Evolutionary conservation across 768 basidiomycete species (phyloP).

Genomic region (Suillus subluteus): DNA sequence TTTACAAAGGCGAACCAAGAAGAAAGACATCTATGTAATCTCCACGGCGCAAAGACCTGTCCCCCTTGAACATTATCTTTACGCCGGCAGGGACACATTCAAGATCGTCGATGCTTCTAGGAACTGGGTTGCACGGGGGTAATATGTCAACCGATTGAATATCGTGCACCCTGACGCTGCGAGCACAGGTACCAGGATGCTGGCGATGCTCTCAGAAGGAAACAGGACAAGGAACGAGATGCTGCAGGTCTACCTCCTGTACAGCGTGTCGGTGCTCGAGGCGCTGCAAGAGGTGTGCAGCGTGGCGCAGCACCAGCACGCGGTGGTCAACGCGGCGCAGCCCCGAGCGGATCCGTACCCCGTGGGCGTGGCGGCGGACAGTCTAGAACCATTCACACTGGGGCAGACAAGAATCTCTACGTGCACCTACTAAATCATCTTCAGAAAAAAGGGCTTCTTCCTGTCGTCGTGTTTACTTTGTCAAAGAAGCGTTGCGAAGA

Average conservation of each 20-base stretch:
- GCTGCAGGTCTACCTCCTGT: conserved; percentile 90
- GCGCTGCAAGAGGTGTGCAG: conserved; percentile 54
- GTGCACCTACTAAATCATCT: conserved; percentile 89
- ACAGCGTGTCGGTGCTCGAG: conserved; percentile 81
- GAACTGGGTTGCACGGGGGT: conserved; percentile 77
- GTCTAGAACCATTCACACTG: conserved; percentile 62
- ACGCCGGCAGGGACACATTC: conserved; percentile 90
- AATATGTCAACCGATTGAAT: conserved; percentile 17
- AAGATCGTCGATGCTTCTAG: conserved; percentile 90
- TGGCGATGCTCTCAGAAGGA: conserved; percentile 82
- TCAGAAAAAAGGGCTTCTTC: conserved; percentile 83
- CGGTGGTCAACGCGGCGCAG: conserved; percentile 56
- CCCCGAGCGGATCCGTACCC: conserved; percentile 38
- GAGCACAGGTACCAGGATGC: conserved; percentile 84
- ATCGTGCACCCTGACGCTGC: conserved; percentile 12
- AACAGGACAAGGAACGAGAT: conserved; percentile 98
- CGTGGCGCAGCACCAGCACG: conserved; percentile 53
- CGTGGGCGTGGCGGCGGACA: conserved; percentile 50
- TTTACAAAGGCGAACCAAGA: conserved; percentile 84
- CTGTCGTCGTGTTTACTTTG: conserved; percentile 95
- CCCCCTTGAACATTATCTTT: conserved; percentile 94
- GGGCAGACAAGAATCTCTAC: conserved; percentile 88
- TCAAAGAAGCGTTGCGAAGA: conserved; percentile 98
- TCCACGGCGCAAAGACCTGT: conserved; percentile 96
- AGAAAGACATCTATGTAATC: conserved; percentile 99